Percentiles rank a stretch among this genome's conserved stretches.
phyloP scores from a whole-genome alignment of 768 basidiomycete genomes.

The Rubroboletus pulcherrimus region DNA sequence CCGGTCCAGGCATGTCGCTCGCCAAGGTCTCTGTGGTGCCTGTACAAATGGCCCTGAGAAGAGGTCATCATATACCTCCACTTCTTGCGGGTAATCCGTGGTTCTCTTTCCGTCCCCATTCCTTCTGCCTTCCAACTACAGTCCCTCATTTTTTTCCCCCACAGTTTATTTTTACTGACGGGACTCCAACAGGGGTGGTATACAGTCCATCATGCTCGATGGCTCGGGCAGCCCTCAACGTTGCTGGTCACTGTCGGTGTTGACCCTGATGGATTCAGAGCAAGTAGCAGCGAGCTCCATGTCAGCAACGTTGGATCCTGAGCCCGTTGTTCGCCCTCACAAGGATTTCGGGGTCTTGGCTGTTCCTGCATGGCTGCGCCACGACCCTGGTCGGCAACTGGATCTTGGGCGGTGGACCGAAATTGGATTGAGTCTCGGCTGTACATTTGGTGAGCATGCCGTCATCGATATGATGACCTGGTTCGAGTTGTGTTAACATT shows the following conservation, averaged over 20 bases:
- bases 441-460: conserved; percentile 40
- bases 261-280: conserved; percentile 11
- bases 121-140: conserved; percentile 11
- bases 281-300: background rate
- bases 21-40: conserved; percentile 3
- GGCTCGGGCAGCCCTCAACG: conserved; percentile 3
- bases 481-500: background rate
- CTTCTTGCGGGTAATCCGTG: background rate
- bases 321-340: background rate
- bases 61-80: conserved; percentile 1
- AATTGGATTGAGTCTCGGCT: conserved; percentile 44
- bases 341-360: conserved; percentile 44
- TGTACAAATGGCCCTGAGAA: conserved; percentile 16
- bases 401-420: conserved; percentile 39
- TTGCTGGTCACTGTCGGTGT: conserved; percentile 16
- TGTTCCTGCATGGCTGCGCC: conserved; percentile 40
- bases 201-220: conserved; percentile 9
- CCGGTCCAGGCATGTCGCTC: background rate
- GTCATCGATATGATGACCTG: background rate
- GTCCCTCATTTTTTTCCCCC: conserved; percentile 11
- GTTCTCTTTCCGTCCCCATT: conserved; percentile 1
- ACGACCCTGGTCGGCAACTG: conserved; percentile 37
- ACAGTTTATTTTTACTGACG: background rate
- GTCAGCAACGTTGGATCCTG: background rate
- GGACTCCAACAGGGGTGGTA: background rate